Conservation (phyloP, 2,329 filamentous ascomycete genomes). For the Lachnellula occidentalis region DNA sequence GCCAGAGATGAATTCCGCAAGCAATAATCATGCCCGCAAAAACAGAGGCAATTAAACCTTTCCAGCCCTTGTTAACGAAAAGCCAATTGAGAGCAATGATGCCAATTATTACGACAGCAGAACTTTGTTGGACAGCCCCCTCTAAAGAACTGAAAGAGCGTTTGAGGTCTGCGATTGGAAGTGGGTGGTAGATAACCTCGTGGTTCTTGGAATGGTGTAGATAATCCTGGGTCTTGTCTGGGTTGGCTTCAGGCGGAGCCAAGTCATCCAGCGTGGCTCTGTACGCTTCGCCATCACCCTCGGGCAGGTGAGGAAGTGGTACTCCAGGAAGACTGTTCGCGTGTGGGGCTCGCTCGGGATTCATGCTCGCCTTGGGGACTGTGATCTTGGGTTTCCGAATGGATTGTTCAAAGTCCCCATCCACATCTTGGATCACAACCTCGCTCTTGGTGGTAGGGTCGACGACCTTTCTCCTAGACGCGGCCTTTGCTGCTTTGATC, state of each 20-base stretch:
- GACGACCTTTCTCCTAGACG: constrained; percentile 16
- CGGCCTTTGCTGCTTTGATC: constrained; percentile 16
- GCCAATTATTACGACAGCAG: constrained; percentile 12
- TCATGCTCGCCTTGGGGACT: constrained; percentile 11
- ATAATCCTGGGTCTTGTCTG: constrained; percentile 16
- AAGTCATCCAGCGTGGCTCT: constrained; percentile 15
- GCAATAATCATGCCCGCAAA: constrained; percentile 16
- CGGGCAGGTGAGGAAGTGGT: constrained; percentile 6
- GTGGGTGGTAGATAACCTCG: constrained; percentile 18
- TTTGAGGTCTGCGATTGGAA: constrained; percentile 18
- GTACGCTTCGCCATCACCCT: constrained; percentile 13
- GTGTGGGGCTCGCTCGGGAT: neutral
- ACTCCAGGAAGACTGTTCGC: neutral
- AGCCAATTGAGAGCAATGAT: constrained; percentile 13
- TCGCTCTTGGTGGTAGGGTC: constrained; percentile 20
- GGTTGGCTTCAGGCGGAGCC: constrained; percentile 19
- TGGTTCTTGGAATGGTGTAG: constrained; percentile 17
- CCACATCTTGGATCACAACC: constrained; percentile 20
- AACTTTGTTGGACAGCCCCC: constrained; percentile 8
- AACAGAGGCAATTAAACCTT: constrained; percentile 10
- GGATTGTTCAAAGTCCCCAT: constrained; percentile 17
- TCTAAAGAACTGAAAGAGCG: constrained; percentile 16
- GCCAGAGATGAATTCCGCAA: constrained; percentile 18
- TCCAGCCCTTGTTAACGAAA: constrained; percentile 13
- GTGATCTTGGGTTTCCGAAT: constrained; percentile 17